Evolutionary conservation across 805 yeast species (phyloP).

Genomic region (Komagataella kurtzmanii): DNA sequence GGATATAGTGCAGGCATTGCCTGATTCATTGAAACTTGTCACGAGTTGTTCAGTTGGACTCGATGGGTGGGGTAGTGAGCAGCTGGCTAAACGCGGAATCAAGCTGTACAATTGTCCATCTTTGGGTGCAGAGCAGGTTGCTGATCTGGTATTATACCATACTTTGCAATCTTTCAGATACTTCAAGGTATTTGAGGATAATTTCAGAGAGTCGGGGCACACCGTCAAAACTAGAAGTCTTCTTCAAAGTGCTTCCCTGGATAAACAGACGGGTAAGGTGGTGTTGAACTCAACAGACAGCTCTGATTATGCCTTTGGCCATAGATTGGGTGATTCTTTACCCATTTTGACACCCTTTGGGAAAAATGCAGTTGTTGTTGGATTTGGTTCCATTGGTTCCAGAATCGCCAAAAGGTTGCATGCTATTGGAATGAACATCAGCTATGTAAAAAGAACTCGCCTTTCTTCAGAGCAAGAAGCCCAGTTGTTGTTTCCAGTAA

Average conservation of each 20-base stretch:
- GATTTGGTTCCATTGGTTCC: slow-evolving; percentile 68
- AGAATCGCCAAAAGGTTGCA: slow-evolving; percentile 42
- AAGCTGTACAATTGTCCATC: slow-evolving; percentile 48
- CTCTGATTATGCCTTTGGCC: slow-evolving; percentile 23
- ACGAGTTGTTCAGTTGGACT: slow-evolving; percentile 44
- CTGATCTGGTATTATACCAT: slow-evolving; percentile 53
- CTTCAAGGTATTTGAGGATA: slow-evolving; percentile 31
- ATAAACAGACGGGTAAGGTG: slow-evolving; percentile 18
- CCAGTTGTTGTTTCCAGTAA: slow-evolving; percentile 25
- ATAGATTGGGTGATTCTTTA: slow-evolving; percentile 28
- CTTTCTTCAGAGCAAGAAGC: slow-evolving; percentile 23
- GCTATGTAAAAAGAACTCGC: slow-evolving; percentile 43
- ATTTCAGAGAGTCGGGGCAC: slow-evolving; percentile 23
- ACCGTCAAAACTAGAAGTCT: slow-evolving; percentile 31
- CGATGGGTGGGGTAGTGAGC: slow-evolving; percentile 22
- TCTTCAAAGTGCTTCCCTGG: slow-evolving; percentile 20
- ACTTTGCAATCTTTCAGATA: slow-evolving; percentile 48
- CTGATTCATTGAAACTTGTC: slow-evolving; percentile 28
- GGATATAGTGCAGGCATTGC: slow-evolving; percentile 26
- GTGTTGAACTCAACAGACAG: slow-evolving; percentile 7
- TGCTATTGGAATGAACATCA: slow-evolving; percentile 51
- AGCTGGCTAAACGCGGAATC: slow-evolving; percentile 27
- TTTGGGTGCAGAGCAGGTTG: slow-evolving; percentile 52
- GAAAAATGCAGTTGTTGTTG: slow-evolving; percentile 50
- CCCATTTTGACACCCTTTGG: slow-evolving; percentile 38